These are phyloP conservation scores for Lumnitzera racemosa DNA, from an alignment of 345 rosid genomes.

Conservation along the genomic window DNA sequence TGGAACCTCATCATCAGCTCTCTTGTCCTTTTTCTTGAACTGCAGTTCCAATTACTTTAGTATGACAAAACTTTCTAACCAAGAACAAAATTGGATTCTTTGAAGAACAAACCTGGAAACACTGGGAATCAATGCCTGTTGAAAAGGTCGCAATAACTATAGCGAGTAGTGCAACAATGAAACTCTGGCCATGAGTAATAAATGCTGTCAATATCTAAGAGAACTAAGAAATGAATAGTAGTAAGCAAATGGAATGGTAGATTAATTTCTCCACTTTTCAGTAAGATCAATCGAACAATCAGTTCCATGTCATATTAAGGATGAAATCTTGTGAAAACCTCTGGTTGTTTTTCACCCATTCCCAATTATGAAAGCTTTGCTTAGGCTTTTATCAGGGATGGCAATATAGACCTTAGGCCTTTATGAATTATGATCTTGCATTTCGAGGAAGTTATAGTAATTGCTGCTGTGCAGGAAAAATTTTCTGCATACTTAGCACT, in stretches of 20 bases:
- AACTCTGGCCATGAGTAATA: conserved; percentile 43
- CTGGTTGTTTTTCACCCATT: too few relatives aligned
- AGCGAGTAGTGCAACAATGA: conserved; percentile 70
- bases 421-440: too few relatives aligned
- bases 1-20: conserved; percentile 59
- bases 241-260: neutral
- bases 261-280: neutral
- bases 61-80: neutral
- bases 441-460: too few relatives aligned
- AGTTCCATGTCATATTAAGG: neutral
- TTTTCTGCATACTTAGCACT: too few relatives aligned
- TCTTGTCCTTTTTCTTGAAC: conserved; percentile 43
- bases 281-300: neutral
- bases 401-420: too few relatives aligned
- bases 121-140: conserved; percentile 88
- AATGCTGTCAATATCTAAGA: too few relatives aligned
- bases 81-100: conserved; percentile 1
- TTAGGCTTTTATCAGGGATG: too few relatives aligned
- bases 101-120: conserved; percentile 66
- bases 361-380: too few relatives aligned
- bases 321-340: too few relatives aligned
- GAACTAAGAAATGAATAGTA: neutral
- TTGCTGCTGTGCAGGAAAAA: too few relatives aligned
- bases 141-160: conserved; percentile 95
- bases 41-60: conserved; percentile 25